Evolutionary conservation across 2,329 filamentous ascomycete genomes (phyloP).

Genomic region (Aspergillus pseudonomiae): DNA sequence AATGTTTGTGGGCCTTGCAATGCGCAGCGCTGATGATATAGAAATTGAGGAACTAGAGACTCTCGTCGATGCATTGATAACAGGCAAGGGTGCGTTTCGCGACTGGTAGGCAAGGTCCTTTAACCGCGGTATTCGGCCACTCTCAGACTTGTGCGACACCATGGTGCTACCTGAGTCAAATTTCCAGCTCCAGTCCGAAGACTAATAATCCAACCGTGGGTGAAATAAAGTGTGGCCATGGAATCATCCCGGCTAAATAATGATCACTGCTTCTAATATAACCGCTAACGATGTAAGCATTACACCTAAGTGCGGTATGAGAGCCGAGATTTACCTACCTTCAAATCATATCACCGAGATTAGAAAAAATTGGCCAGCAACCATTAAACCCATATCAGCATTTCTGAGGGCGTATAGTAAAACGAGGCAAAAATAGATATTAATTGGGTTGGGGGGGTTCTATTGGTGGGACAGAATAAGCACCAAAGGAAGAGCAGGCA

Average conservation of each 20-base stretch:
- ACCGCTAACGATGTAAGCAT: constrained; percentile 7
- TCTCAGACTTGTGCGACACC: constrained; percentile 39
- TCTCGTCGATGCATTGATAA: constrained; percentile 24
- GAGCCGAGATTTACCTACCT: background rate
- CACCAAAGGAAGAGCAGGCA: background rate
- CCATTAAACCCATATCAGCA: background rate
- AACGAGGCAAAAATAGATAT: background rate
- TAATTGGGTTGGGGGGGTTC: background rate
- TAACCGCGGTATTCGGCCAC: constrained; percentile 33
- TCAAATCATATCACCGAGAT: background rate
- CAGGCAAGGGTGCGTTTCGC: constrained; percentile 29
- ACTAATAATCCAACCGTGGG: constrained; percentile 29
- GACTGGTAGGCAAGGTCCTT: constrained; percentile 28
- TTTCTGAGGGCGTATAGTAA: background rate
- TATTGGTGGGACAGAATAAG: constrained; percentile 4
- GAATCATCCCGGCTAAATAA: constrained; percentile 35
- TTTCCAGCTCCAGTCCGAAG: constrained; percentile 31
- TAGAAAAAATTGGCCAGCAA: background rate
- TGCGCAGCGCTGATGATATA: constrained; percentile 30
- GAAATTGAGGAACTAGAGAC: constrained; percentile 20
- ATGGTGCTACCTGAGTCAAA: constrained; percentile 36
- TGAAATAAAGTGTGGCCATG: constrained; percentile 24
- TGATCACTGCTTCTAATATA: constrained; percentile 4
- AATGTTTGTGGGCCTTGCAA: constrained; percentile 28
- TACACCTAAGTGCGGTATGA: background rate